Conservation (phyloP, 2,329 filamentous ascomycete species). For the Botryotinia calthae region DNA sequence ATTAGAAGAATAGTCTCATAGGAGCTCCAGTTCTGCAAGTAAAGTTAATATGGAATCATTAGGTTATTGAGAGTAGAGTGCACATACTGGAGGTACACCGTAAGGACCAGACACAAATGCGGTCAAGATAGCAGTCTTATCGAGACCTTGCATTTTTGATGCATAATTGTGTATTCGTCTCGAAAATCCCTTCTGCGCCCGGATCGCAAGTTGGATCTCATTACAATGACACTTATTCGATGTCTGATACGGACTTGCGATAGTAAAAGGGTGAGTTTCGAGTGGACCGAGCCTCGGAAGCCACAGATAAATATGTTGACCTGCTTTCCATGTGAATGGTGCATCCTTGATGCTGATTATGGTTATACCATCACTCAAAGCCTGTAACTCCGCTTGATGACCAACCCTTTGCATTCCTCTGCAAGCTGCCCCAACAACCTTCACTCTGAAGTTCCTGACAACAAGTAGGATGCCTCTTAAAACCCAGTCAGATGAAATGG, state of each 20-base stretch:
- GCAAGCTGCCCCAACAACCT: conserved; percentile 28
- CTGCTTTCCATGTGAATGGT: conserved; percentile 57
- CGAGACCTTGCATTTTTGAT: conserved; percentile 38
- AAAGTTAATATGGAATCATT: not conserved
- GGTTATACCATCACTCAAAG: conserved; percentile 52
- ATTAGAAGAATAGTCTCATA: conserved; percentile 60
- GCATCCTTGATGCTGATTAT: conserved; percentile 59
- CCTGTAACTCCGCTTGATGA: conserved; percentile 50
- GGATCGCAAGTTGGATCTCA: conserved; percentile 59
- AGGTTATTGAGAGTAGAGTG: not conserved
- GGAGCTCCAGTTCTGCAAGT: conserved; percentile 47
- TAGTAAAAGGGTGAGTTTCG: conserved; percentile 61
- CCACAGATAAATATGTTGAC: conserved; percentile 62
- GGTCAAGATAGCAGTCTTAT: conserved; percentile 38
- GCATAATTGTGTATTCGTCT: conserved; percentile 51
- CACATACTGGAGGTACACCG: conserved; percentile 47
- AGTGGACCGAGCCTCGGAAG: conserved; percentile 52
- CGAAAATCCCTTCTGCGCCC: conserved; percentile 57
- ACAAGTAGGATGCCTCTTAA: conserved; percentile 45
- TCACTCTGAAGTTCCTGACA: conserved; percentile 52
- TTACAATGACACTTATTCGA: conserved; percentile 43
- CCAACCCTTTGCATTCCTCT: conserved; percentile 45
- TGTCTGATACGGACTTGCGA: conserved; percentile 53
- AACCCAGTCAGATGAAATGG: conserved; percentile 61
- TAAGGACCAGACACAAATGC: conserved; percentile 57